phyloP scores from a whole-genome alignment of 345 rosid species.

The Populus euphratica region DNA sequence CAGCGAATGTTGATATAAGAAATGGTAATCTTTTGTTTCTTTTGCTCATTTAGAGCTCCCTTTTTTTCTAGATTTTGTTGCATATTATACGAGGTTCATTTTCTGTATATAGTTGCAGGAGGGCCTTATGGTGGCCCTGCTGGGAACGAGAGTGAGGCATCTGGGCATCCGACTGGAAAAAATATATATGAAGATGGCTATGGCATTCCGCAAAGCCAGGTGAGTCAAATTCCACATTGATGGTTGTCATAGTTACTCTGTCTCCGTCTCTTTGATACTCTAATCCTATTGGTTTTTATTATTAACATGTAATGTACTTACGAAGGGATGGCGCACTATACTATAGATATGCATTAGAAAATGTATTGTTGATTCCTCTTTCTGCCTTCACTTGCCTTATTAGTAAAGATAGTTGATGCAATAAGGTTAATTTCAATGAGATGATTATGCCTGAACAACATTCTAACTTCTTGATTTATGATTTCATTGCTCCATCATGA shows the following conservation, averaged over 20 bases:
- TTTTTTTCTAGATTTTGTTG: not conserved
- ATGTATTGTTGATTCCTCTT: not conserved
- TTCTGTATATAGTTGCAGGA: constrained; percentile 37
- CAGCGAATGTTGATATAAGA: constrained; percentile 54
- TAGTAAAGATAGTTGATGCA: not conserved
- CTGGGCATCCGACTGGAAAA: constrained; percentile 48
- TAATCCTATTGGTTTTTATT: not conserved
- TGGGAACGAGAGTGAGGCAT: constrained; percentile 48
- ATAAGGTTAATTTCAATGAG: not conserved
- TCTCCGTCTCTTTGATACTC: not conserved
- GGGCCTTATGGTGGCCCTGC: constrained; percentile 53
- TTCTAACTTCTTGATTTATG: not conserved
- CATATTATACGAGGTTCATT: constrained; percentile 7
- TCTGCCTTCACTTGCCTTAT: not conserved
- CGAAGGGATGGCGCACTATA: not conserved
- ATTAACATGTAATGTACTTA: not conserved
- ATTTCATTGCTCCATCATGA: not conserved
- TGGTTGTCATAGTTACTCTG: not conserved
- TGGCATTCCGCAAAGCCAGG: constrained; percentile 53
- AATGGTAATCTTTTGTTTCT: constrained; percentile 37
- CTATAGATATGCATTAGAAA: not conserved
- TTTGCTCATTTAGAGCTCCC: constrained; percentile 1
- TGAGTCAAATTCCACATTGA: constrained; percentile 25
- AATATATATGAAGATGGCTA: constrained; percentile 53
- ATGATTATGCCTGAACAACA: not conserved